Percentiles rank a stretch among this genome's conserved stretches.
Conservation (phyloP, 169 alveolate species). For the Plasmodium fragile region DNA sequence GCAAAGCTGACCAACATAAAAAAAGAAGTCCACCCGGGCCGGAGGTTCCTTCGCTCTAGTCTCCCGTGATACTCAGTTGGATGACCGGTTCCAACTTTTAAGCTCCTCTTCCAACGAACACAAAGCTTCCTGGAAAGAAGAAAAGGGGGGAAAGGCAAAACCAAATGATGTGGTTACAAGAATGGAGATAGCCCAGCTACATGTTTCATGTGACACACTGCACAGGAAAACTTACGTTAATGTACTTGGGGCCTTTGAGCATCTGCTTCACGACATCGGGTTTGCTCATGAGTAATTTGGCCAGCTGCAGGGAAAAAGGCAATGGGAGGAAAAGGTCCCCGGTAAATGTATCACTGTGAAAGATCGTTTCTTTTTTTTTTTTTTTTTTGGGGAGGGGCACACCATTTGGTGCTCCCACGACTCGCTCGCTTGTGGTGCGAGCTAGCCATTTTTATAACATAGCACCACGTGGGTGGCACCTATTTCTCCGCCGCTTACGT, state of each 20-base stretch:
- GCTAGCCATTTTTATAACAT: neutral
- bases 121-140: slow-evolving; percentile 52
- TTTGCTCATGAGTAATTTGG: slow-evolving; percentile 62
- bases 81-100: slow-evolving; percentile 38
- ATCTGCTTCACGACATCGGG: slow-evolving; percentile 65
- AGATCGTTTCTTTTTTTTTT: neutral
- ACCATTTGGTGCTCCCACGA: neutral
- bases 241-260: slow-evolving; percentile 69
- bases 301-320: slow-evolving; percentile 28
- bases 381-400: neutral
- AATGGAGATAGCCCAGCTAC: neutral
- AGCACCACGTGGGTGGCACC: neutral
- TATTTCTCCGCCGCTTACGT: slow-evolving; percentile 7
- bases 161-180: neutral
- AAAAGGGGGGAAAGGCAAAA: slow-evolving; percentile 12
- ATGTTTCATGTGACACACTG: neutral
- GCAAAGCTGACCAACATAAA: neutral
- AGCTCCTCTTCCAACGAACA: slow-evolving; percentile 53
- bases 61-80: slow-evolving; percentile 6
- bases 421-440: neutral
- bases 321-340: neutral
- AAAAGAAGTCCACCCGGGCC: neutral
- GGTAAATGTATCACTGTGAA: neutral
- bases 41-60: neutral
- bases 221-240: slow-evolving; percentile 31